phyloP scores from a whole-genome alignment of 768 basidiomycete genomes.

The Termitomyces eurrhizus region DNA sequence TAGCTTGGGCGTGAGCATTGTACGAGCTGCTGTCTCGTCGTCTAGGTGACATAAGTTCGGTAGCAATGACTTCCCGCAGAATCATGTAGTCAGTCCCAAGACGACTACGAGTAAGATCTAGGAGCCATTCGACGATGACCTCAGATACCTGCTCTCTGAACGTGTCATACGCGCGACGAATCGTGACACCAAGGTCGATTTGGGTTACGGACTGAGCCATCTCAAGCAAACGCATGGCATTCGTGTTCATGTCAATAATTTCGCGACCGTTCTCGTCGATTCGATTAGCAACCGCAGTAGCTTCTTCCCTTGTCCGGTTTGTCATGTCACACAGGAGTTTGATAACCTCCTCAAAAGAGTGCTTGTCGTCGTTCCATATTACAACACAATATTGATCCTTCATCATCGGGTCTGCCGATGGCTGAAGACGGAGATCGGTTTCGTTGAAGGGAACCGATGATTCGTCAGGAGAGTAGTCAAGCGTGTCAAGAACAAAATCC shows the following conservation, averaged over 20 bases:
- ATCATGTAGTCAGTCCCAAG: slow-evolving; percentile 63
- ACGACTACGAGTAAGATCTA: slow-evolving; percentile 73
- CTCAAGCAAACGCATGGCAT: slow-evolving; percentile 56
- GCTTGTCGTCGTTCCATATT: slow-evolving; percentile 97
- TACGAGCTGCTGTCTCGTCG: slow-evolving; percentile 46
- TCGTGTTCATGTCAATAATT: slow-evolving; percentile 72
- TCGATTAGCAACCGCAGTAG: slow-evolving; percentile 47
- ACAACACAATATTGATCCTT: slow-evolving; percentile 79
- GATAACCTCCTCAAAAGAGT: slow-evolving; percentile 86
- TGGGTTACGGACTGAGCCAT: slow-evolving; percentile 76
- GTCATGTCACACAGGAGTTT: slow-evolving; percentile 61
- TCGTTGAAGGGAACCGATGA: slow-evolving; percentile 62
- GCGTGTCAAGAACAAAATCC: slow-evolving; percentile 79
- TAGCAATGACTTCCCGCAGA: slow-evolving; percentile 69
- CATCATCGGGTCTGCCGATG: slow-evolving; percentile 74
- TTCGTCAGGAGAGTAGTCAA: slow-evolving; percentile 81
- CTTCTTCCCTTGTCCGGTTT: slow-evolving; percentile 52
- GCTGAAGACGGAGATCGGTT: slow-evolving; percentile 67
- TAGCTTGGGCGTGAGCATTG: slow-evolving; percentile 33
- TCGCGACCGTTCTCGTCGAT: slow-evolving; percentile 82
- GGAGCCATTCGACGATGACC: slow-evolving; percentile 83
- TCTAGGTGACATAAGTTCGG: slow-evolving; percentile 63
- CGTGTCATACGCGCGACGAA: slow-evolving; percentile 82
- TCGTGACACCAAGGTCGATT: slow-evolving; percentile 89
- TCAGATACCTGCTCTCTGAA: slow-evolving; percentile 84